Base-by-base conservation (phyloP, 1,284 basidiomycete species). In the Flammula alnicola region DNA sequence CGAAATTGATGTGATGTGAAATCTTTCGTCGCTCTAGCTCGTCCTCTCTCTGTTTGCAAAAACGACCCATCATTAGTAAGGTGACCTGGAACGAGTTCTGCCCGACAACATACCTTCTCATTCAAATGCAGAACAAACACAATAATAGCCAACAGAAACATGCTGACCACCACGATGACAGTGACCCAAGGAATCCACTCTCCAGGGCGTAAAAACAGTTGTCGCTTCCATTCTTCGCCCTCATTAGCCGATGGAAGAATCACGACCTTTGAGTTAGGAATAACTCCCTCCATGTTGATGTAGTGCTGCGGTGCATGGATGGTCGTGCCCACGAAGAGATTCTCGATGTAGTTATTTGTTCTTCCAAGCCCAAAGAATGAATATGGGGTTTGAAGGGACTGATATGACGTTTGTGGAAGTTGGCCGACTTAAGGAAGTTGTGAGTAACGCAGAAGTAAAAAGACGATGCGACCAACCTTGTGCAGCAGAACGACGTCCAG, bases 291-390 rank as follows among this genome's bases (percentile, higher is more conserved):
- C 76, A 99, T 87, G 60, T 89, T 87, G 65, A 96, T 91, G 57
- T 76, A 90, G 63, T 97, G 91, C 37, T 84, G 67, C 30, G 70
- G 60, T 4, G 77, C 71, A 56, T 91, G 84, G 23, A 91, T 79
- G 3, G 93, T 95, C 1, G 91, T 88, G 10, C 95, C 95, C 7
- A 96, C 89, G 64, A 95, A 94, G 3, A 97, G 79, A 65, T 95
- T 95, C 76, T 99, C 97, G 63, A 99, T 93, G 71, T 99, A 99
- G 69, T 99, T 99, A 73, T 99, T 99, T n/a, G 96, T 99, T 35
- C 97, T 83, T 0, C 97, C 97, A 2, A 99, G 84, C 0, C 97
- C 97, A 64, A 99, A 93, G 79, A 95, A 98, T 2, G 93, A 84
- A 64, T 98, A 98, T 0, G 97, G 96, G 1, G 93, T 89, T 42